These are phyloP conservation scores for Aureobasidium sp. DNA, from an alignment of 2,329 filamentous ascomycete genomes.

Conservation along the genomic window DNA sequence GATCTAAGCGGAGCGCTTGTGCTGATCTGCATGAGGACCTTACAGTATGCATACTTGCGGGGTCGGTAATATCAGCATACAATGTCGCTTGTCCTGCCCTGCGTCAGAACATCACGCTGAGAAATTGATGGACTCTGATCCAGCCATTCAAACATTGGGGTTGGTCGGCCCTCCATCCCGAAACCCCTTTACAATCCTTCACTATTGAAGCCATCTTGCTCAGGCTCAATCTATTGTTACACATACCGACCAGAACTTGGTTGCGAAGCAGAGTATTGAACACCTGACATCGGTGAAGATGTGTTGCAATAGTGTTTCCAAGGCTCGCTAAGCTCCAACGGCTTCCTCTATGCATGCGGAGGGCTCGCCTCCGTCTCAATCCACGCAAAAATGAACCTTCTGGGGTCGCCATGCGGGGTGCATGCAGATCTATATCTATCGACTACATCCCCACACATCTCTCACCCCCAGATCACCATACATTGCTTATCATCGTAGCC, in stretches of 20 bases:
- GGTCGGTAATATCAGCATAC: not conserved
- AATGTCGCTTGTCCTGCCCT: not conserved
- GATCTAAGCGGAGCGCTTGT: not conserved
- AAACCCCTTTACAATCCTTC: not conserved
- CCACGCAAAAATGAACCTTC: not conserved
- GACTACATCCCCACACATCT: not conserved
- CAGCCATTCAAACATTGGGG: not conserved
- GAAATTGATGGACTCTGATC: not conserved
- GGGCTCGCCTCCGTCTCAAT: not conserved
- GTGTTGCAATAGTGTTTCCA: not conserved
- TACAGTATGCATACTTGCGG: not conserved
- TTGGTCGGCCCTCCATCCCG: not conserved
- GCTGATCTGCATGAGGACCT: not conserved
- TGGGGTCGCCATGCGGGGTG: not conserved
- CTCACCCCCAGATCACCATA: not conserved
- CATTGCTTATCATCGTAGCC: not conserved
- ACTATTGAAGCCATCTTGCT: not conserved
- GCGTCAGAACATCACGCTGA: not conserved
- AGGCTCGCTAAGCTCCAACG: slow-evolving; percentile 2
- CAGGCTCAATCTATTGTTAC: not conserved
- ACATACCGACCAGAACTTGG: not conserved
- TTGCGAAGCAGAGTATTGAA: not conserved
- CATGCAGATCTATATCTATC: slow-evolving; percentile 6
- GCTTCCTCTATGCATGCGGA: not conserved
- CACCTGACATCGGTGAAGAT: not conserved